A percentile compares a stretch with the other conserved stretches of the same genome.
Evolutionary conservation across 768 basidiomycete species (phyloP).

Genomic region (Phaeotremella fagi): DNA sequence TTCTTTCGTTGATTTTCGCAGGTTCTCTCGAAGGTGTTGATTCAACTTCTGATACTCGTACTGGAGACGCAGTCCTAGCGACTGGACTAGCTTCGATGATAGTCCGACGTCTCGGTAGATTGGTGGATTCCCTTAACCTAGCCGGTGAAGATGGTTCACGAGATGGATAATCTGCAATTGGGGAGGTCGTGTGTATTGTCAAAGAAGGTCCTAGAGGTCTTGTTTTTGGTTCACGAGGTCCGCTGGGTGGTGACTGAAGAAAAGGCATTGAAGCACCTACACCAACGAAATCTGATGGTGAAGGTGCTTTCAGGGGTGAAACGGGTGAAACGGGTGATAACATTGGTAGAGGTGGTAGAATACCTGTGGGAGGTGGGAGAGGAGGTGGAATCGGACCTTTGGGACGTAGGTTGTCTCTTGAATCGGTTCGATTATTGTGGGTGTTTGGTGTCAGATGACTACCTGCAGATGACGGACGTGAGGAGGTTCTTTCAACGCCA

Average conservation of each 20-base stretch:
- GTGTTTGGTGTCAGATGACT: neutral
- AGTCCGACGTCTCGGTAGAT: constrained; percentile 24
- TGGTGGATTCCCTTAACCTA: constrained; percentile 20
- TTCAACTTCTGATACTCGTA: constrained; percentile 2
- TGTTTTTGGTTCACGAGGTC: neutral
- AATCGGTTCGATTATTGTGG: constrained; percentile 6
- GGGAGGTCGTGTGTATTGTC: constrained; percentile 22
- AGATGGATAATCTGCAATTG: constrained; percentile 1
- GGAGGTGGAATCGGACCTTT: constrained; percentile 8
- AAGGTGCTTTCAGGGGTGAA: constrained; percentile 14
- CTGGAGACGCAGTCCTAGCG: constrained; percentile 9
- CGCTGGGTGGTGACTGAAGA: neutral
- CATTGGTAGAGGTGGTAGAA: constrained; percentile 26
- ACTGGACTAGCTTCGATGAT: constrained; percentile 14
- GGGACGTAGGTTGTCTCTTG: no score
- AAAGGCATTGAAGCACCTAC: neutral
- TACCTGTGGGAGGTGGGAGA: constrained; percentile 21
- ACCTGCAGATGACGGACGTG: neutral
- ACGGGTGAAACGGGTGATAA: constrained; percentile 26
- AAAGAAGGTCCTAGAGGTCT: constrained; percentile 24
- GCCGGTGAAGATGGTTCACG: constrained; percentile 7
- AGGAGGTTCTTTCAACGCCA: neutral
- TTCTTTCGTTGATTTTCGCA: neutral
- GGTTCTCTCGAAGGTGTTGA: constrained; percentile 1
- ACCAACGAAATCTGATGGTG: constrained; percentile 1